Base-by-base conservation (phyloP, 2,329 filamentous ascomycete species). In the Neonectria sp. region DNA sequence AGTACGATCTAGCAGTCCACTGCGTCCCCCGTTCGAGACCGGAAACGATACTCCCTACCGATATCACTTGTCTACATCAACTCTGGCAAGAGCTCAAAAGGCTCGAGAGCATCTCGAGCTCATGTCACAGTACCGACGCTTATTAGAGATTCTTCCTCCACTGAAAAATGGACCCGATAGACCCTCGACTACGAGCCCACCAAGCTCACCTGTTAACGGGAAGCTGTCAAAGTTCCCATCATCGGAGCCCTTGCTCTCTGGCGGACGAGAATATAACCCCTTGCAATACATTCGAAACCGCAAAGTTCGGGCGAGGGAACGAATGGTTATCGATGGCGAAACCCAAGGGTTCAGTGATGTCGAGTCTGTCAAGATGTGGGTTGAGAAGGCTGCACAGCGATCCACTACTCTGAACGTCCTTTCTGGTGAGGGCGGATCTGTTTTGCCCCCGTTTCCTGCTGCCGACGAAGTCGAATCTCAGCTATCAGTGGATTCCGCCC, bases 261-360 rank as follows among this genome's bases (percentile, higher is more conserved):
- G 91, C 8, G 92, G 93, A 5, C 91, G 95, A 59, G 82, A 86
- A 2, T 98, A 98, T 78, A 97, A 99, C 78, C 96, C 95, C 5
- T 82, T 99, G 27, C 96, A 98, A 79, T 94, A 94, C 73, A 93
- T 98, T 62, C 91, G 96, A 24, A 98, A 99, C 77, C 89, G 95
- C 55, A 95, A 95, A 78, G 89, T 96, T 13, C 88, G 96, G 69
- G 92, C 92, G 29, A 89, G 95, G 17, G 93, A 97, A 81, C 89
- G 93, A 46, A 91, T 89, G 71, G 82, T 88, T 0, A 91, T 97
- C 37, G 90, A 96, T 74, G 90, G 93, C 17, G 90, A 94, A 68
- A 85, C 86, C 1, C 91, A 93, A 72, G 93, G 93, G 1, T 98
- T 97, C 83, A 86, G 89, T 45, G 91, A 98, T 78, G 84, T 93